Conservation (phyloP, 2,329 filamentous ascomycete species). For the Colletotrichum liaoningense region DNA sequence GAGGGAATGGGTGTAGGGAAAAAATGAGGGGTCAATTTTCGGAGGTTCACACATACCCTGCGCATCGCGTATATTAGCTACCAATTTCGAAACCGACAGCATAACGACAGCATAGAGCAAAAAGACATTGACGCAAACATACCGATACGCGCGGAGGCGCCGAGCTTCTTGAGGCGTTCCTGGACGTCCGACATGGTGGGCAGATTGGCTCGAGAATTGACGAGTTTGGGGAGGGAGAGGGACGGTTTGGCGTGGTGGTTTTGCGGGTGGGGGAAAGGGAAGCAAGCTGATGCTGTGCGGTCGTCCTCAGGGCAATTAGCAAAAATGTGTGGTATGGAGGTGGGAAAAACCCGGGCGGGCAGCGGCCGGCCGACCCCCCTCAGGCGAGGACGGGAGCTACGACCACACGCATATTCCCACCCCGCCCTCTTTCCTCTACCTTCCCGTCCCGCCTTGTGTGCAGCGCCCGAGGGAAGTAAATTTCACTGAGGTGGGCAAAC, state of each 20-base stretch:
- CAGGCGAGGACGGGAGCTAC: constrained; percentile 1
- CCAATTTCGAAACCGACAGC: background rate
- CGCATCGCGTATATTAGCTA: constrained; percentile 25
- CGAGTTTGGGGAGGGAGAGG: constrained; percentile 18
- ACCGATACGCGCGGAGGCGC: constrained; percentile 72
- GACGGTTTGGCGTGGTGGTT: constrained; percentile 13
- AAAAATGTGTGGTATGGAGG: constrained; percentile 31
- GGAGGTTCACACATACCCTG: constrained; percentile 50
- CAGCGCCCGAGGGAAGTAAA: background rate
- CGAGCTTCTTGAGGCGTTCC: constrained; percentile 71
- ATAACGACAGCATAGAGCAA: background rate
- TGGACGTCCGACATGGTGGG: constrained; percentile 66
- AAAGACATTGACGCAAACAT: constrained; percentile 52
- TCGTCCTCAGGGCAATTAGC: constrained; percentile 35
- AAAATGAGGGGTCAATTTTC: constrained; percentile 33
- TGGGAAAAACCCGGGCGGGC: constrained; percentile 28
- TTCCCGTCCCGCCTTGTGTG: background rate
- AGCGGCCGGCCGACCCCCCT: constrained; percentile 11
- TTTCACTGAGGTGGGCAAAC: background rate
- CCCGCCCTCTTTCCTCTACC: background rate
- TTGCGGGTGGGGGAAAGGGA: constrained; percentile 43
- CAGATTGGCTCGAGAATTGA: constrained; percentile 32
- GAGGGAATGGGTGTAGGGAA: constrained; percentile 1
- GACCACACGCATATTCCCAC: background rate
- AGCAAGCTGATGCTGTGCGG: constrained; percentile 28